These are phyloP conservation scores for Candida yuanshanica DNA, from an alignment of 805 yeast genomes.

Conservation along the genomic window DNA sequence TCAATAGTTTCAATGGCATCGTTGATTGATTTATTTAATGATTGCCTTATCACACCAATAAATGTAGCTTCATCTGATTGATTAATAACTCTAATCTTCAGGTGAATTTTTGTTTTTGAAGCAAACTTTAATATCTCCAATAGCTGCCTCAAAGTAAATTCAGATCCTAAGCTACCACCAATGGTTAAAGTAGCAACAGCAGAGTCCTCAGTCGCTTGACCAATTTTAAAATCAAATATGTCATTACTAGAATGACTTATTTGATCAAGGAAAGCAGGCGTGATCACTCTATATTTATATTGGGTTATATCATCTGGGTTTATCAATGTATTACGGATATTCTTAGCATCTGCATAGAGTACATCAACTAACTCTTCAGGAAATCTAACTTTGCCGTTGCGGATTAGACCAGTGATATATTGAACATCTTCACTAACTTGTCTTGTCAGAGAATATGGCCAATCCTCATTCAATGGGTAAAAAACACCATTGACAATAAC, in stretches of 20 bases:
- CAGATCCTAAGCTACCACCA: slow-evolving; percentile 48
- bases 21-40: slow-evolving; percentile 10
- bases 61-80: slow-evolving; percentile 15
- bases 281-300: slow-evolving; percentile 25
- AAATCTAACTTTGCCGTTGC: slow-evolving; percentile 20
- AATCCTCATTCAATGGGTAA: slow-evolving; percentile 41
- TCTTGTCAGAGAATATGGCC: slow-evolving; percentile 49
- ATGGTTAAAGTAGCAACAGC: slow-evolving; percentile 42
- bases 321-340: slow-evolving; percentile 42
- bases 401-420: slow-evolving; percentile 18
- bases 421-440: slow-evolving; percentile 52
- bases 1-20: slow-evolving; percentile 13
- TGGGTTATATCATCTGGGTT: slow-evolving; percentile 40
- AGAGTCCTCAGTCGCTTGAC: slow-evolving; percentile 8
- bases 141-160: slow-evolving; percentile 39
- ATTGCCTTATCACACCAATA: slow-evolving; percentile 16
- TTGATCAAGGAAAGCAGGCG: slow-evolving; percentile 10
- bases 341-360: slow-evolving; percentile 37
- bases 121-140: slow-evolving; percentile 27
- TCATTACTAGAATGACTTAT: slow-evolving; percentile 8
- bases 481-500: slow-evolving; percentile 74
- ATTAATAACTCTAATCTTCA: slow-evolving; percentile 37
- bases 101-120: slow-evolving; percentile 19
- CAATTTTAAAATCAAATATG: slow-evolving; percentile 18
- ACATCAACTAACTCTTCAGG: slow-evolving; percentile 29